Conservation (phyloP, 768 basidiomycete genomes). For the Boletus subparvulus region DNA sequence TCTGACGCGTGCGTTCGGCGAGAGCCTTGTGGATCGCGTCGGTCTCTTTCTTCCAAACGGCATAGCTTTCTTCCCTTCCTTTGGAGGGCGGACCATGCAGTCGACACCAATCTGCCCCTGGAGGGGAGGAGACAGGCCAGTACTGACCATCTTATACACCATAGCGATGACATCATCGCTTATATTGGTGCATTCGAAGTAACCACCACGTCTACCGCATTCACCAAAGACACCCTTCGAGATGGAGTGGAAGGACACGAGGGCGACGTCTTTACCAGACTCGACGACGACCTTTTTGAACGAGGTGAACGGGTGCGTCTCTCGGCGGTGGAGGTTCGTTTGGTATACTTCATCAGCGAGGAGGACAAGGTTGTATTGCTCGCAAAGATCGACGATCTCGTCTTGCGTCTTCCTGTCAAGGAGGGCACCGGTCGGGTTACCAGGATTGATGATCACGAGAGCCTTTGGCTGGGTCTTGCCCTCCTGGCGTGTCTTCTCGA, state of each 20-base stretch:
- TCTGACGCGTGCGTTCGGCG: slow-evolving; percentile 62
- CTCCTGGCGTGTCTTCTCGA: slow-evolving; percentile 63
- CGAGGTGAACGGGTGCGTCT: slow-evolving; percentile 76
- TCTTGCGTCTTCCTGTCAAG: slow-evolving; percentile 71
- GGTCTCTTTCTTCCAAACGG: slow-evolving; percentile 82
- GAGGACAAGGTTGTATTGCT: slow-evolving; percentile 80
- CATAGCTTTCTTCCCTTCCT: slow-evolving; percentile 71
- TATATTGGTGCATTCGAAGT: slow-evolving; percentile 91
- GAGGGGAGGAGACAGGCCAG: slow-evolving; percentile 86
- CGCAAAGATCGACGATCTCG: slow-evolving; percentile 79
- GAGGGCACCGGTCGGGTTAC: slow-evolving; percentile 93
- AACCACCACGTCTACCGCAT: slow-evolving; percentile 96
- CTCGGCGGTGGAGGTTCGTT: slow-evolving; percentile 74
- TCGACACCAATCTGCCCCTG: slow-evolving; percentile 94
- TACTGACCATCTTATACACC: slow-evolving; percentile 95
- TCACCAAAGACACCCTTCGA: slow-evolving; percentile 96
- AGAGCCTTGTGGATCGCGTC: slow-evolving; percentile 75
- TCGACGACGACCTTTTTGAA: slow-evolving; percentile 88
- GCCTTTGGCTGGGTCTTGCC: slow-evolving; percentile 67
- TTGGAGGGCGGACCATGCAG: slow-evolving; percentile 88
- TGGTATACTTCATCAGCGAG: slow-evolving; percentile 99
- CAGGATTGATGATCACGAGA: slow-evolving; percentile 97
- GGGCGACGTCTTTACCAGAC: slow-evolving; percentile 60
- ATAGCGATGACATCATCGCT: slow-evolving; percentile 72
- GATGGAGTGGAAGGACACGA: slow-evolving; percentile 96